Base-by-base conservation (phyloP, 1,284 basidiomycete species). In the Puccinia polysora region DNA sequence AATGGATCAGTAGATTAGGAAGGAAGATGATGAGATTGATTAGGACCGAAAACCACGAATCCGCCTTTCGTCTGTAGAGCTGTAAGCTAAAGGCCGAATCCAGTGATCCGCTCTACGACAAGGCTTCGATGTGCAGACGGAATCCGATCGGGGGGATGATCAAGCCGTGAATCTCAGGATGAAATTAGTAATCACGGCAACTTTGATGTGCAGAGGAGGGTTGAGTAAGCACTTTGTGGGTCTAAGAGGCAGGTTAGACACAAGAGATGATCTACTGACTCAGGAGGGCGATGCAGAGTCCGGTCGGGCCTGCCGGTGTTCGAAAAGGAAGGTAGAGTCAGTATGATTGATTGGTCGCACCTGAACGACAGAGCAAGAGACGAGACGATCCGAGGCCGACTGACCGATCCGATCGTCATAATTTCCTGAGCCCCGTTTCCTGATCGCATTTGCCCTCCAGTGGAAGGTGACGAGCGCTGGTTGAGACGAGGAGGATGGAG, bases 101-200 rank as follows among this genome's bases (percentile, higher is more conserved):
- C n/a, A n/a, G n/a, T n/a, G n/a, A n/a, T n/a, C n/a, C n/a, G n/a
- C n/a, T n/a, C n/a, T n/a, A n/a, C n/a, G n/a, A n/a, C n/a, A n/a
- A n/a, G n/a, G n/a, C n/a, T n/a, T n/a, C n/a, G 32, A 36, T 56
- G 10, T 6, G 34, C 18, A n/a, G 5, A 2, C 28, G 32, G 30
- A 2, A 25, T 10, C 2, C 36, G 20, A 14, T 15, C n/a, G 28
- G 40, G 40, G 40, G 18, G 40, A 10, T 23, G 18, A 15, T 56
- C 32, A 56, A 36, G 55, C 55, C 30, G 67, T 70, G 34, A 70
- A 60, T 18, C 67, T 38, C 15, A 70, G 47, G 28, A 70, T 60
- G 34, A 70, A 70, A 28, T 70, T 70, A 23, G 67, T 70, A 6
- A 70, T 32, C 10, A 70, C 67, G 15, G 67, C 67, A 40, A 70